Percentiles rank a stretch among this genome's conserved stretches.
Conservation (phyloP, 1,139 yeast species). For the Yamadazyma dendronema region DNA sequence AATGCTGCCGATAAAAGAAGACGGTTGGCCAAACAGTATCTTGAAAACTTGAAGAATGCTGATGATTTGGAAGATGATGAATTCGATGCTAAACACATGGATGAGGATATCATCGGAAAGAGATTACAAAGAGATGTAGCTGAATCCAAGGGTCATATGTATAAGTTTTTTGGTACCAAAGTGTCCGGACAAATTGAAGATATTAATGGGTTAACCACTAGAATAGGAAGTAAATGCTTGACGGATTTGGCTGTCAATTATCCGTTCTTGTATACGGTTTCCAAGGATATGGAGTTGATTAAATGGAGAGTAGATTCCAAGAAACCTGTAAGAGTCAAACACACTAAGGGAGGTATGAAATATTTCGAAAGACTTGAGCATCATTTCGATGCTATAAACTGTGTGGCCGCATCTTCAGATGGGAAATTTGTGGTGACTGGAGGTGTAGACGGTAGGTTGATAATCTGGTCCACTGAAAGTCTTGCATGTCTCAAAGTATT, state of each 20-base stretch:
- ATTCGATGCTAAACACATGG: conserved; percentile 91
- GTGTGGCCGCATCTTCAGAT: conserved; percentile 84
- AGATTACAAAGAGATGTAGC: conserved; percentile 88
- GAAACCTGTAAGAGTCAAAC: conserved; percentile 63
- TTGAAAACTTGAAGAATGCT: conserved; percentile 66
- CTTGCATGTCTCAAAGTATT: conserved; percentile 72
- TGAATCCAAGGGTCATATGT: conserved; percentile 80
- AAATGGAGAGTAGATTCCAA: conserved; percentile 62
- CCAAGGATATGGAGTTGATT: conserved; percentile 77
- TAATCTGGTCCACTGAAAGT: conserved; percentile 83
- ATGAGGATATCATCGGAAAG: conserved; percentile 76
- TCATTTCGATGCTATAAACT: conserved; percentile 71
- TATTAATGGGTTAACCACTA: conserved; percentile 34
- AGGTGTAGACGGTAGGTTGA: conserved; percentile 74
- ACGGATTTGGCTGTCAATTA: conserved; percentile 52
- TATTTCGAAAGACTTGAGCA: conserved; percentile 48
- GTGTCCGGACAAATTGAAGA: conserved; percentile 45
- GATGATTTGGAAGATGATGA: conserved; percentile 51
- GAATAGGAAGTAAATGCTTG: conserved; percentile 59
- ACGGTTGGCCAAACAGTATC: conserved; percentile 87
- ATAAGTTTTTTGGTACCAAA: conserved; percentile 60
- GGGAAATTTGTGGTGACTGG: conserved; percentile 90
- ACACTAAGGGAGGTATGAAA: conserved; percentile 61
- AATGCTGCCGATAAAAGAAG: conserved; percentile 92
- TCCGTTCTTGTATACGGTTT: conserved; percentile 74